Evolutionary conservation across 768 basidiomycete species (phyloP).

Genomic region (Dioszegia hungarica): DNA sequence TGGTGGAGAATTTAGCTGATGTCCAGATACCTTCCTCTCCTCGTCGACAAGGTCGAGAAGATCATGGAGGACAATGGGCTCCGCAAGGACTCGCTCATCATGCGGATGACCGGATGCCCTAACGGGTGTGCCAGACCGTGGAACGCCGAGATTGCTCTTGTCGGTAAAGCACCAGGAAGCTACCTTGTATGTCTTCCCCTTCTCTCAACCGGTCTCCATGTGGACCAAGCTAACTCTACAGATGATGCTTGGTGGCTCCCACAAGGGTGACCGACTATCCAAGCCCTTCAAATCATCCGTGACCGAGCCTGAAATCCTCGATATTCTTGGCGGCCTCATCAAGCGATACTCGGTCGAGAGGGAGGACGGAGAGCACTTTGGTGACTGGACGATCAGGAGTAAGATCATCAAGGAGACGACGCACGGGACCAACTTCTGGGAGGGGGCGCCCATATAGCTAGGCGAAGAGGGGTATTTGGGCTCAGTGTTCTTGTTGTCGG

Average conservation of each 20-base stretch:
- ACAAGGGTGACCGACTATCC: slow-evolving; percentile 88
- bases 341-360: slow-evolving; percentile 85
- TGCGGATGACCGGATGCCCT: slow-evolving; percentile 95
- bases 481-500: not conserved
- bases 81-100: slow-evolving; percentile 88
- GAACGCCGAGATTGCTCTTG: slow-evolving; percentile 89
- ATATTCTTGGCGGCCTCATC: slow-evolving; percentile 88
- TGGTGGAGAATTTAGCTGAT: slow-evolving; percentile 34
- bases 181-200: slow-evolving; percentile 54
- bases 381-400: slow-evolving; percentile 87
- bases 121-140: slow-evolving; percentile 75
- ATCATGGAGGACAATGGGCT: slow-evolving; percentile 90
- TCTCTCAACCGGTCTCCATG: not conserved
- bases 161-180: slow-evolving; percentile 88
- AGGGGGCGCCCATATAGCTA: slow-evolving; percentile 50
- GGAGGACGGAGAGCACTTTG: slow-evolving; percentile 81
- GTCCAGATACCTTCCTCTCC: slow-evolving; percentile 73
- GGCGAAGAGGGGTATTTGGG: not conserved
- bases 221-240: slow-evolving; percentile 7
- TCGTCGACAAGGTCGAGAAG: slow-evolving; percentile 88
- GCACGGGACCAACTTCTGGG: slow-evolving; percentile 81
- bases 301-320: slow-evolving; percentile 84
- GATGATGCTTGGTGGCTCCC: slow-evolving; percentile 95
- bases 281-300: slow-evolving; percentile 81
- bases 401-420: slow-evolving; percentile 85